Evolutionary conservation across 1,284 basidiomycete species (phyloP).

Genomic region (Trametes sp.): DNA sequence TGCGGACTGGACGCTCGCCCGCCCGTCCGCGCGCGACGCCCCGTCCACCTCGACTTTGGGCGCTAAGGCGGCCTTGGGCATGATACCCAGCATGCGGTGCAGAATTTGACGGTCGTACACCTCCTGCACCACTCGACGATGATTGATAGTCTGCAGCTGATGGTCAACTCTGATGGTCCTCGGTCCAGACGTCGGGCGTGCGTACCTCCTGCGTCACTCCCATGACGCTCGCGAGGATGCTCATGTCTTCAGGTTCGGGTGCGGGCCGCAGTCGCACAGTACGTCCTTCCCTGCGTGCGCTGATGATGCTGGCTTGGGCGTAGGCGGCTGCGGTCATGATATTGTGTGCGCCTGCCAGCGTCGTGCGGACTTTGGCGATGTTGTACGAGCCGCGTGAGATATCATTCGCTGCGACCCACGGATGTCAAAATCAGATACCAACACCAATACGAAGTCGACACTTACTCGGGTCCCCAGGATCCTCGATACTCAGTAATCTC

Average conservation of each 20-base stretch:
- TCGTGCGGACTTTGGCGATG: slow-evolving; percentile 83
- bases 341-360: slow-evolving; percentile 87
- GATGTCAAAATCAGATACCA: slow-evolving; percentile 14
- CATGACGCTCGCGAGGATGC: slow-evolving; percentile 83
- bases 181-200: slow-evolving; percentile 4
- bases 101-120: slow-evolving; percentile 70
- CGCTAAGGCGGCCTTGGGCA: slow-evolving; percentile 37
- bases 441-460: slow-evolving; percentile 32
- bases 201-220: slow-evolving; percentile 80
- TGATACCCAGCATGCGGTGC: slow-evolving; percentile 68
- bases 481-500: slow-evolving; percentile 87
- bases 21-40: slow-evolving; percentile 29
- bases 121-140: slow-evolving; percentile 72
- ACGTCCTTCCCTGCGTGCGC: slow-evolving; percentile 57
- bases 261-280: slow-evolving; percentile 53
- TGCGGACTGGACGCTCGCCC: slow-evolving; percentile 45
- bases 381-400: slow-evolving; percentile 90
- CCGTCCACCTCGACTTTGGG: slow-evolving; percentile 25
- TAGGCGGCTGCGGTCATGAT: slow-evolving; percentile 81
- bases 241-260: slow-evolving; percentile 71
- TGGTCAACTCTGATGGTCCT: slow-evolving; percentile 22
- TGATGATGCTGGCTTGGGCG: slow-evolving; percentile 62
- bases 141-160: slow-evolving; percentile 67
- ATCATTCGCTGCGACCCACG: slow-evolving; percentile 77
- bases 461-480: slow-evolving; percentile 91